Evolutionary conservation across 2,329 filamentous ascomycete genomes (phyloP), one percentile per base, ranked within the genome.

Genomic region (Tolypocladium inflatum): DNA sequence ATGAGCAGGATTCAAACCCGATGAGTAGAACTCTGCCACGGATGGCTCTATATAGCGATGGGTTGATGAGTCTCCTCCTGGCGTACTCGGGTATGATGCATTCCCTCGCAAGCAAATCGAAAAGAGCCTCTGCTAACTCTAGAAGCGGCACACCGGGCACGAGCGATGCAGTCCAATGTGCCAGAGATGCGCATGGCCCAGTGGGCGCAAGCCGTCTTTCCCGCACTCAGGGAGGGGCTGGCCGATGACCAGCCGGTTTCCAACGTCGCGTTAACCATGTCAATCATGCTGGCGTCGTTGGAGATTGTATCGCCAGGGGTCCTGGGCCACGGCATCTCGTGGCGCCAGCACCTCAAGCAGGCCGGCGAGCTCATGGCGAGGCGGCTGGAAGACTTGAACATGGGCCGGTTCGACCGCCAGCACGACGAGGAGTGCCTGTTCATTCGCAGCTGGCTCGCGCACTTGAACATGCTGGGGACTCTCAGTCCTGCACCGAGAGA

Each of bases 221-320:
- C 88, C 0, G 83, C 84, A 19, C 78, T 95, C 23, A 83, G 89
- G 35, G 73, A 82, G 60, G 85, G 88, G 1, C 77, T 94, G 26
- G 78, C 81, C 59, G 80, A 85, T 57, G 78, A 81, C 0, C 77
- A 78, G 61, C 82, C 84, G 45, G 84, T 91, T 13, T 87, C 88
- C 1, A 86, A 91, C 63, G 83, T 84, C 19, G 89, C 88, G 57
- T 78, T 95, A 3, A 89, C 90, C 0, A 90, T 89, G 0, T 88
- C 90, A 9, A 91, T 95, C 61, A 91, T 94, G 88, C 80, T 95
- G 52, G 84, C 89, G 0, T 92, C 89, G 1, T 77, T 94, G 23
- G 89, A 94, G 67, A 93, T 94, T 58, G 86, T 94, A 55, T 91
- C 88, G 0, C 90, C 90, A 0, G 87, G 86, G 58, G 88, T 88